phyloP scores from a whole-genome alignment of 345 rosid species.

The Bretschneidera sinensis region DNA sequence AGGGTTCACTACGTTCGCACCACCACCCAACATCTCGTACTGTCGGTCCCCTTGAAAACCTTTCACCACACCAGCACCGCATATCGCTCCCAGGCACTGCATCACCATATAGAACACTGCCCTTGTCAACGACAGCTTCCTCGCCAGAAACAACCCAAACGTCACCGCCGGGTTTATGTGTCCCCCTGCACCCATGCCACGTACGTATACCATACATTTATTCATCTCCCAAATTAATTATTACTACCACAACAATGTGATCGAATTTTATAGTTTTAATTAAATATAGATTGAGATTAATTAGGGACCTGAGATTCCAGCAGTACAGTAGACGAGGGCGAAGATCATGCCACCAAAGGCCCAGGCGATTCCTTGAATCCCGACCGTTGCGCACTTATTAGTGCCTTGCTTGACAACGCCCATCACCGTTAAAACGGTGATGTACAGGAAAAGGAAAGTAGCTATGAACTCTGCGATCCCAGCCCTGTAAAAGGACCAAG shows the following conservation, averaged over 20 bases:
- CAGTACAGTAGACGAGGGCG: slow-evolving; percentile 59
- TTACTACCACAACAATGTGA: too few relatives aligned
- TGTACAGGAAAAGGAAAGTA: slow-evolving; percentile 44
- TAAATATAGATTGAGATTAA: background rate
- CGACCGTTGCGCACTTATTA: slow-evolving; percentile 44
- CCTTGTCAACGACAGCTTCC: slow-evolving; percentile 47
- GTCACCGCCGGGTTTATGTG: slow-evolving; percentile 50
- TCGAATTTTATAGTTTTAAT: background rate
- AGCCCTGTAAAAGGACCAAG: slow-evolving; percentile 53
- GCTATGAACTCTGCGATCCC: slow-evolving; percentile 54
- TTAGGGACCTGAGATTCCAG: slow-evolving; percentile 49
- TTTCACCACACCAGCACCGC: slow-evolving; percentile 54
- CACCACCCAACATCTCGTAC: slow-evolving; percentile 24
- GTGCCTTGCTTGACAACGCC: slow-evolving; percentile 25
- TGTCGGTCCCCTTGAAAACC: slow-evolving; percentile 27
- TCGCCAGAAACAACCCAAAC: slow-evolving; percentile 42
- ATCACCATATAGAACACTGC: slow-evolving; percentile 46
- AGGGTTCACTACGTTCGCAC: slow-evolving; percentile 32
- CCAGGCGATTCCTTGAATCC: slow-evolving; percentile 64
- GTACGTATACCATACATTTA: background rate
- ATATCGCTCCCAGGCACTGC: slow-evolving; percentile 53
- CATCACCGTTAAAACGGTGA: slow-evolving; percentile 49
- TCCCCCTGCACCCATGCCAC: slow-evolving; percentile 26
- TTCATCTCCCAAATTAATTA: too few relatives aligned
- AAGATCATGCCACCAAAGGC: slow-evolving; percentile 65